A percentile compares a stretch with the other conserved stretches of the same genome.
Conservation (phyloP, 2,329 filamentous ascomycete genomes). For the Aspergillus sp. region DNA sequence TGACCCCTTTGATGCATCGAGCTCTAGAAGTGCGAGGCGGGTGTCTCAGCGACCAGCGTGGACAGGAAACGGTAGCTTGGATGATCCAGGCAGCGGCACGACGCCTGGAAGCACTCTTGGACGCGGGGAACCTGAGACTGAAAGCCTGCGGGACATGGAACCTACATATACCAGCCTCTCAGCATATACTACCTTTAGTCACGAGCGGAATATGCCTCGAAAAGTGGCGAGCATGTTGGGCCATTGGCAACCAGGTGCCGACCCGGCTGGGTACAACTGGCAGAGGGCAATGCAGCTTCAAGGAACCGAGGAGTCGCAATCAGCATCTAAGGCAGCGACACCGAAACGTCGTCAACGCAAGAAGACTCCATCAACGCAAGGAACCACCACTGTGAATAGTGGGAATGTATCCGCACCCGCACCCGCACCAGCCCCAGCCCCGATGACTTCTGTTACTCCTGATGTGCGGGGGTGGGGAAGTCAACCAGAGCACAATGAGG, state of each 20-base stretch:
- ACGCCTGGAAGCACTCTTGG: neutral
- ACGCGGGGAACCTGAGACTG: neutral
- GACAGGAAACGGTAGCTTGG: neutral
- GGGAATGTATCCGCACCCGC: conserved; percentile 9
- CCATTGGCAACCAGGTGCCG: conserved; percentile 37
- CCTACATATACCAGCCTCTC: conserved; percentile 26
- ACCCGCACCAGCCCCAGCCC: conserved; percentile 19
- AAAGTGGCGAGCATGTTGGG: conserved; percentile 34
- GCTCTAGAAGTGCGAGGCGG: neutral
- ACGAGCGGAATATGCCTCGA: conserved; percentile 21
- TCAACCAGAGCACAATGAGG: conserved; percentile 31
- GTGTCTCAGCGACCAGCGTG: neutral
- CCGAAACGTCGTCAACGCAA: conserved; percentile 29
- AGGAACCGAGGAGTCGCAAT: conserved; percentile 24
- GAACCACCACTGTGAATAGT: neutral
- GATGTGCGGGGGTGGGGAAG: conserved; percentile 33
- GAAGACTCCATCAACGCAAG: conserved; percentile 25
- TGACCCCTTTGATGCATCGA: neutral
- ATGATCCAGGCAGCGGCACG: neutral
- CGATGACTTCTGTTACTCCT: conserved; percentile 28
- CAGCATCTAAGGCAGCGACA: conserved; percentile 15
- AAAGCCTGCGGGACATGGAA: neutral
- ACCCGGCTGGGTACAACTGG: conserved; percentile 40
- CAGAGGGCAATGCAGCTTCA: conserved; percentile 24
- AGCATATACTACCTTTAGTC: conserved; percentile 33